phyloP scores from a whole-genome alignment of 2,329 filamentous ascomycete species.

The Pseudogymnoascus destructans region DNA sequence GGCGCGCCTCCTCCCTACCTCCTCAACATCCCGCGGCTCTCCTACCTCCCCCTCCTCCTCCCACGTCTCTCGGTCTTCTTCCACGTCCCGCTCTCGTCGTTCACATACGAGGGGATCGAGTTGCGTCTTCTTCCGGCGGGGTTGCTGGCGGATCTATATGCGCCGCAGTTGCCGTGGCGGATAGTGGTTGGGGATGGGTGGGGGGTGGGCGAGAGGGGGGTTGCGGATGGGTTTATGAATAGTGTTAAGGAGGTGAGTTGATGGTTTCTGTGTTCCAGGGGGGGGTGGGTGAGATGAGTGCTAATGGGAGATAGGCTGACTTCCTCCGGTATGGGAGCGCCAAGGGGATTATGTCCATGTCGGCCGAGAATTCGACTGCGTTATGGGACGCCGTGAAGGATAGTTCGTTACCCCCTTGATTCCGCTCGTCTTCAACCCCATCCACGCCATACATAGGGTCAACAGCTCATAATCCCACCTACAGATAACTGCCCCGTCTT shows the following conservation, averaged over 20 bases:
- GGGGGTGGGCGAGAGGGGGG: constrained; percentile 27
- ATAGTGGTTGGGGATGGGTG: constrained; percentile 46
- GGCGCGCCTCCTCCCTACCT: constrained; percentile 21
- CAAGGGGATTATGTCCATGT: constrained; percentile 58
- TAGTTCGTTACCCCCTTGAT: constrained; percentile 31
- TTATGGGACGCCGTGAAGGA: constrained; percentile 53
- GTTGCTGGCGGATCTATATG: constrained; percentile 54
- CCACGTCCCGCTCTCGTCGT: constrained; percentile 37
- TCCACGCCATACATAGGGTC: neutral
- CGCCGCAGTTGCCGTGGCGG: constrained; percentile 43
- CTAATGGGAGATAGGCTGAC: constrained; percentile 30
- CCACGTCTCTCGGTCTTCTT: constrained; percentile 52
- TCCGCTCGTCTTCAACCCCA: neutral
- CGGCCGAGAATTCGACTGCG: constrained; percentile 52
- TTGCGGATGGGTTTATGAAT: constrained; percentile 53
- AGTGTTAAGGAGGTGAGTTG: constrained; percentile 47
- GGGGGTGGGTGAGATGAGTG: neutral
- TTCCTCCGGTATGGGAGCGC: constrained; percentile 57
- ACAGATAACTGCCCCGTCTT: constrained; percentile 62
- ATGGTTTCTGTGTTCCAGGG: neutral
- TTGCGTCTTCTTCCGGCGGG: constrained; percentile 60
- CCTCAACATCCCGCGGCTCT: constrained; percentile 50
- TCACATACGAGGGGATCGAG: constrained; percentile 54
- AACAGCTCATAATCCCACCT: neutral
- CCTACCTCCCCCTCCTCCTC: constrained; percentile 55